Percentiles rank a stretch among this genome's conserved stretches.
phyloP scores from a whole-genome alignment of 768 basidiomycete species.

The Lentinula lateritia region DNA sequence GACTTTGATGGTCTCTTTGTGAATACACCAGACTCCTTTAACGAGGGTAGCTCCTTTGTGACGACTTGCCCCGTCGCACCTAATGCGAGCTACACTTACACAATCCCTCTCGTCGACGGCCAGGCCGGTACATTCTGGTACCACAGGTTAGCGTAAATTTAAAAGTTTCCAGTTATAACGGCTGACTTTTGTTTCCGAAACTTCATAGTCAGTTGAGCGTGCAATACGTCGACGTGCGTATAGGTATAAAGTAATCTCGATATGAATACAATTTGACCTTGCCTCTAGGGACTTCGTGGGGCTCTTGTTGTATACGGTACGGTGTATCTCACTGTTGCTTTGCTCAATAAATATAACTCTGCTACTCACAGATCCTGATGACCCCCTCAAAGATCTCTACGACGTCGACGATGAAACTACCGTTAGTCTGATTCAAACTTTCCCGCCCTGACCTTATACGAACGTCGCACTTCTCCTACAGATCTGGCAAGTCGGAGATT shows the following conservation, averaged over 20 bases:
- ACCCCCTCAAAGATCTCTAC: constrained; percentile 34
- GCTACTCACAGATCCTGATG: constrained; percentile 22
- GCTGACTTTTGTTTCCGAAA: constrained; percentile 7
- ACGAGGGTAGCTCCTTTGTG: constrained; percentile 34
- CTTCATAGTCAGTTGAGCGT: constrained; percentile 16
- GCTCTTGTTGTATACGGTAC: constrained; percentile 25
- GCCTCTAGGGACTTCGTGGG: constrained; percentile 24
- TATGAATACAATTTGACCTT: not conserved
- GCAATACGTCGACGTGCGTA: constrained; percentile 22
- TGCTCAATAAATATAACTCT: not conserved
- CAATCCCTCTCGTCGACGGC: constrained; percentile 23
- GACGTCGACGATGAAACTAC: constrained; percentile 33
- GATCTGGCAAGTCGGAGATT: constrained; percentile 19
- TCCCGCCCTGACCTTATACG: not conserved
- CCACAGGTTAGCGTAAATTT: constrained; percentile 15
- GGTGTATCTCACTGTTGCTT: constrained; percentile 7
- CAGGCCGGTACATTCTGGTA: constrained; percentile 43
- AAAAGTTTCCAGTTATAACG: not conserved
- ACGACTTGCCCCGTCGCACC: constrained; percentile 38
- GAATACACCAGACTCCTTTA: constrained; percentile 15
- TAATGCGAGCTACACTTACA: constrained; percentile 28
- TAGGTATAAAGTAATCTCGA: not conserved
- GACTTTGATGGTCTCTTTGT: constrained; percentile 24
- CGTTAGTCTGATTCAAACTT: not conserved
- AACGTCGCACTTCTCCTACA: not conserved